These are phyloP conservation scores for Exophiala phaeomuriformis DNA, from an alignment of 2,329 filamentous ascomycete genomes.

Conservation along the genomic window DNA sequence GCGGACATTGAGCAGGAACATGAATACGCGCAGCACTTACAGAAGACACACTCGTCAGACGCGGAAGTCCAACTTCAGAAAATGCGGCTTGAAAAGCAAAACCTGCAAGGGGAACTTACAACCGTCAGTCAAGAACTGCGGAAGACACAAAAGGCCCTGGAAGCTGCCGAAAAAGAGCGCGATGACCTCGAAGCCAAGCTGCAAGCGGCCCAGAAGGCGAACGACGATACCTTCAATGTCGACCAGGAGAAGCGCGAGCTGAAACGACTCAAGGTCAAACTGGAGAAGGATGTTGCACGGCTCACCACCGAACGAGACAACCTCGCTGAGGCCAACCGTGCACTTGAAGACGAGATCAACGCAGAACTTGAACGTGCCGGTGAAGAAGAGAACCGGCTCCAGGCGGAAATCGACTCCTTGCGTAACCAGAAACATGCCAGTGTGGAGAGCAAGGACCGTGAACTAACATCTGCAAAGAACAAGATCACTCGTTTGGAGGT, in stretches of 20 bases:
- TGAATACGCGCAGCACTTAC: conserved; percentile 51
- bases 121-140: conserved; percentile 55
- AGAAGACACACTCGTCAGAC: conserved; percentile 53
- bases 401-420: conserved; percentile 44
- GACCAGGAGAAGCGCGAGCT: conserved; percentile 65
- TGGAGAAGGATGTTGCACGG: conserved; percentile 60
- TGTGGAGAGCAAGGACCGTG: conserved; percentile 41
- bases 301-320: conserved; percentile 57
- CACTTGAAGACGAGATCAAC: conserved; percentile 57
- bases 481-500: conserved; percentile 60
- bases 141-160: conserved; percentile 49
- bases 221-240: conserved; percentile 52
- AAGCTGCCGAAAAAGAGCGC: conserved; percentile 56
- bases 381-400: conserved; percentile 57
- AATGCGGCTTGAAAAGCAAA: conserved; percentile 54
- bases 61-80: conserved; percentile 52
- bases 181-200: conserved; percentile 60
- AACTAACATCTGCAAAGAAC: conserved; percentile 48
- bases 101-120: conserved; percentile 56
- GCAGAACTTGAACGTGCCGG: conserved; percentile 59
- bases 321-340: conserved; percentile 50
- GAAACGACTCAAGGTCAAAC: conserved; percentile 58
- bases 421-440: conserved; percentile 44
- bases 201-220: conserved; percentile 48
- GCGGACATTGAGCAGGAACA: conserved; percentile 58